Percentiles rank a stretch among this genome's conserved stretches.
Evolutionary conservation across 305 asterid species (phyloP).

Genomic region (Fraxinus floribunda): DNA sequence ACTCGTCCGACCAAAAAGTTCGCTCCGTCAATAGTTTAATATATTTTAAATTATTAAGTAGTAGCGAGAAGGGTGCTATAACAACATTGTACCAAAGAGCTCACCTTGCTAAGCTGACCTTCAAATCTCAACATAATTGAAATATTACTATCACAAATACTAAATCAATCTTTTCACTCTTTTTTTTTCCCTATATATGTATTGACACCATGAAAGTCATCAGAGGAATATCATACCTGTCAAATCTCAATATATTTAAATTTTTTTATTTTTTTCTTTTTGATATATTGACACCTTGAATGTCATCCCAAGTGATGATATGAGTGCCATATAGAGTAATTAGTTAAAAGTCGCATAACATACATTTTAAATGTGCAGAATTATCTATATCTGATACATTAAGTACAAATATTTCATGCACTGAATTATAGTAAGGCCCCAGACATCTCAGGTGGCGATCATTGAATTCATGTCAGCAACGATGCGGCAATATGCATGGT

Average conservation of each 20-base stretch:
- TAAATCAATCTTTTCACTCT: no score
- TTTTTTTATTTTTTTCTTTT: no score
- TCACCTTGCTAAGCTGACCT: no score
- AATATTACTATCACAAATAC: no score
- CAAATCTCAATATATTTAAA: neutral
- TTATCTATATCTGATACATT: neutral
- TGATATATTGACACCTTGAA: neutral
- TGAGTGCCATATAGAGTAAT: neutral
- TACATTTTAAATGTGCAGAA: neutral
- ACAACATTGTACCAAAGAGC: no score
- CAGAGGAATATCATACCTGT: neutral
- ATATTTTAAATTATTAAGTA: no score
- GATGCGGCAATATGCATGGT: slow-evolving; percentile 45
- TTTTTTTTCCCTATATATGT: neutral
- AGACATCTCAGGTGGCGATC: slow-evolving; percentile 19
- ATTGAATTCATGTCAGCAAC: slow-evolving; percentile 63
- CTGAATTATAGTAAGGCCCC: slow-evolving; percentile 6
- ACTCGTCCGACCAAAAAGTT: no score
- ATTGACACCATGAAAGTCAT: neutral
- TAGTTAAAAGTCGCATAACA: neutral
- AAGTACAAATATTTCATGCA: neutral
- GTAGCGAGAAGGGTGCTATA: no score
- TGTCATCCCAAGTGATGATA: neutral
- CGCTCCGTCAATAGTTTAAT: no score
- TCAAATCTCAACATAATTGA: no score